These are phyloP conservation scores for Diaporthe ampelina DNA, from an alignment of 2,329 filamentous ascomycete genomes.

Conservation along the genomic window DNA sequence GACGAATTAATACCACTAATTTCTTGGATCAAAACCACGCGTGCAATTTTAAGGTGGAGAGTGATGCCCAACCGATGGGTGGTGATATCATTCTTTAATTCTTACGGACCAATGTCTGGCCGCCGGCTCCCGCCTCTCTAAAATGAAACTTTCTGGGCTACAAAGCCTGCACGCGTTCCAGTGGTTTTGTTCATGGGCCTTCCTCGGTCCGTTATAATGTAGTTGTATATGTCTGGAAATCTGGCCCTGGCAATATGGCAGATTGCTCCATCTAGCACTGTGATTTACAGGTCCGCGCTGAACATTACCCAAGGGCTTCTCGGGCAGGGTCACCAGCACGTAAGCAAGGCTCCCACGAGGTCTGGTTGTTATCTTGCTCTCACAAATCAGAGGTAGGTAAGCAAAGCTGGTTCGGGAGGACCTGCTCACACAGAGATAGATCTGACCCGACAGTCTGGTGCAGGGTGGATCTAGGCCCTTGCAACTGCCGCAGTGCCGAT, in stretches of 20 bases:
- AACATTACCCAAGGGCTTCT: background rate
- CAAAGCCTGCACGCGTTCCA: background rate
- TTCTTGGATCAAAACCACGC: background rate
- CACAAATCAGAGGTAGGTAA: constrained; percentile 5
- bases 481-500: constrained; percentile 22
- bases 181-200: background rate
- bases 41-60: background rate
- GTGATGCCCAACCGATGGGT: background rate
- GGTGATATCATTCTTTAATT: background rate
- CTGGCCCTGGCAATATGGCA: background rate
- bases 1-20: constrained; percentile 19
- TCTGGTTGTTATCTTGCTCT: background rate
- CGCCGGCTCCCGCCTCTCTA: background rate
- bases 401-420: background rate
- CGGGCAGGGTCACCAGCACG: background rate
- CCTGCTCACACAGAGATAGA: constrained; percentile 5
- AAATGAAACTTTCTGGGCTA: background rate
- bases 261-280: background rate
- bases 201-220: background rate
- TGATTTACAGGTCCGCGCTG: background rate
- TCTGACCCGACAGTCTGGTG: constrained; percentile 31
- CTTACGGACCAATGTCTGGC: background rate
- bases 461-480: constrained; percentile 22
- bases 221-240: background rate
- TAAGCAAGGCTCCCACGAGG: background rate